Evolutionary conservation across 2,329 filamentous ascomycete species (phyloP).

Genomic region (Neonectria ditissima): DNA sequence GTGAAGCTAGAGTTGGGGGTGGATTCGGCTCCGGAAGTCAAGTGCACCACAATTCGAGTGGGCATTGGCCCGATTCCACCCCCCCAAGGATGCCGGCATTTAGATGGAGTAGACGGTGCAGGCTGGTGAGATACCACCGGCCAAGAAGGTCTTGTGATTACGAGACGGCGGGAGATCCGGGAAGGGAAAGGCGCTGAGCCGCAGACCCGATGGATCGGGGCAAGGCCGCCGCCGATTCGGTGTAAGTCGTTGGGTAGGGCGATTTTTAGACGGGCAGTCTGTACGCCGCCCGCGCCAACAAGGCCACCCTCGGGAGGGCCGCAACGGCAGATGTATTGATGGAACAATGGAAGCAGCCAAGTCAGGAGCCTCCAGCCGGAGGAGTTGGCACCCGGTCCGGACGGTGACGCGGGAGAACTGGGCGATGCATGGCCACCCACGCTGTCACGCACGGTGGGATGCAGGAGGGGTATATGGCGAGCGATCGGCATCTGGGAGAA

Average conservation of each 20-base stretch:
- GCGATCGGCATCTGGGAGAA: constrained; percentile 37
- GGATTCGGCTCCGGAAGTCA: constrained; percentile 44
- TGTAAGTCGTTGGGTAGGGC: constrained; percentile 20
- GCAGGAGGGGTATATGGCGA: constrained; percentile 27
- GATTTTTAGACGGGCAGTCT: background rate
- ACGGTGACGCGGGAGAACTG: constrained; percentile 6
- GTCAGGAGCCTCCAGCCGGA: background rate
- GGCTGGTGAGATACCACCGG: constrained; percentile 28
- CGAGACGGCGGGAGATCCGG: constrained; percentile 26
- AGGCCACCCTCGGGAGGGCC: background rate
- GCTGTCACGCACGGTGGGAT: constrained; percentile 26
- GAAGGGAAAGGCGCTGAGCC: constrained; percentile 22
- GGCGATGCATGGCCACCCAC: constrained; percentile 26
- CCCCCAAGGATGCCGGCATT: constrained; percentile 37
- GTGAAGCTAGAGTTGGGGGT: constrained; percentile 46
- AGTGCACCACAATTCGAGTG: constrained; percentile 38
- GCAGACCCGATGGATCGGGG: constrained; percentile 1
- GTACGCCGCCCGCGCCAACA: too few species aligned
- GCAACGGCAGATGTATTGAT: background rate
- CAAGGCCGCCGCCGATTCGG: background rate
- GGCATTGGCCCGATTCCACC: constrained; percentile 41
- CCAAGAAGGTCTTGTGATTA: constrained; percentile 15
- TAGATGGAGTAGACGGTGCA: constrained; percentile 36
- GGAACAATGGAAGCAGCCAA: background rate
- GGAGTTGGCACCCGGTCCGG: constrained; percentile 14